phyloP scores from a whole-genome alignment of 495 filamentous ascomycete genomes.

The Tirmania nivea region DNA sequence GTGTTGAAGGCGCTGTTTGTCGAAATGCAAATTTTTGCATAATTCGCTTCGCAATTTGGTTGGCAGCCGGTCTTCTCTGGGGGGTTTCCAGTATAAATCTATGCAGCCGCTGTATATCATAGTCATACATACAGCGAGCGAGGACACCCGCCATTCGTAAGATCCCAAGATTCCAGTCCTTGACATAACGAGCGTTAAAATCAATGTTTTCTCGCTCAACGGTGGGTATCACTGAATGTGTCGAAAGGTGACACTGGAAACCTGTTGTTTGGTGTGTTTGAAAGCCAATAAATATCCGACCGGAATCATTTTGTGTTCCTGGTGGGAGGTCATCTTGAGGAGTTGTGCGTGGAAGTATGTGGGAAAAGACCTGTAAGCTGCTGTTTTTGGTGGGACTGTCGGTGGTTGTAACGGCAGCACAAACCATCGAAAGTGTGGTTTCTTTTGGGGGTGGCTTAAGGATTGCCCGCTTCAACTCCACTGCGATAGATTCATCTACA shows the following conservation, averaged over 20 bases:
- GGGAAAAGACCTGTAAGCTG: background rate
- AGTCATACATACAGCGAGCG: conserved; percentile 61
- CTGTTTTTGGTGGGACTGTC: background rate
- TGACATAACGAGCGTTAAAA: conserved; percentile 79
- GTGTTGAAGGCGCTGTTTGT: conserved; percentile 66
- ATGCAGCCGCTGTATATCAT: conserved; percentile 55
- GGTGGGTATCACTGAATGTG: conserved; percentile 88
- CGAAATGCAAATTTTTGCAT: conserved; percentile 60
- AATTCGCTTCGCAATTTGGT: conserved; percentile 47
- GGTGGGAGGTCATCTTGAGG: background rate
- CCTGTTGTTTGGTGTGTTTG: conserved; percentile 94
- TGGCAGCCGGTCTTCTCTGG: conserved; percentile 32
- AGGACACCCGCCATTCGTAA: conserved; percentile 76
- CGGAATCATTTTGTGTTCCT: conserved; percentile 27
- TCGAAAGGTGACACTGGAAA: conserved; percentile 83
- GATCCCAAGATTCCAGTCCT: conserved; percentile 93
- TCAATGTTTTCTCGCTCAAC: conserved; percentile 95
- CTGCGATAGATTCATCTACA: conserved; percentile 41
- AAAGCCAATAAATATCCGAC: conserved; percentile 90
- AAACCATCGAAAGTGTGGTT: conserved; percentile 66
- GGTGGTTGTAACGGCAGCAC: conserved; percentile 20
- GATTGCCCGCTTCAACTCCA: conserved; percentile 79
- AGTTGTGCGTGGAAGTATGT: conserved; percentile 32
- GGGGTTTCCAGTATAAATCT: conserved; percentile 29
- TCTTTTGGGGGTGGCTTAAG: conserved; percentile 86